Evolutionary conservation across 2,329 filamentous ascomycete species (phyloP).

Genomic region (Aspergillus sp.): DNA sequence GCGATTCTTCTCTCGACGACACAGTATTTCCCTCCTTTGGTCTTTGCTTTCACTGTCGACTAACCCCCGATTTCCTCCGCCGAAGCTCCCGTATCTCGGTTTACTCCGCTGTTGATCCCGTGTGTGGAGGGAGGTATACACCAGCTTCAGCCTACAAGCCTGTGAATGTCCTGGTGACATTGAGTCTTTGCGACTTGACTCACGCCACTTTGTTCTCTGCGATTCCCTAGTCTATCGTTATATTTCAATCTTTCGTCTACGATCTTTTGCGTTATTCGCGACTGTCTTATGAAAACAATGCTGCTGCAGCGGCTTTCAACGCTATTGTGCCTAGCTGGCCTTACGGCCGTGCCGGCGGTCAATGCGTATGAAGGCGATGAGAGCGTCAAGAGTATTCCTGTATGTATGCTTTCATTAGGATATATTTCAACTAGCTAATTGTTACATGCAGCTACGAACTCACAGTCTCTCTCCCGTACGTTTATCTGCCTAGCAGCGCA

Average conservation of each 20-base stretch:
- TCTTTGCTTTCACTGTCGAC: slow-evolving; percentile 13
- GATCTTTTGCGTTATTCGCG: slow-evolving; percentile 7
- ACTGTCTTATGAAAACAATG: slow-evolving; percentile 29
- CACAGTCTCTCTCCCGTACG: slow-evolving; percentile 80
- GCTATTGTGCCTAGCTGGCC: slow-evolving; percentile 40
- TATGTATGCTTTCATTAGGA: slow-evolving; percentile 46
- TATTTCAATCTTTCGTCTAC: slow-evolving; percentile 4
- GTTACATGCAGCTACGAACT: slow-evolving; percentile 70
- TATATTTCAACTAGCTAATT: slow-evolving; percentile 16
- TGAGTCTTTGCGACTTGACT: neutral
- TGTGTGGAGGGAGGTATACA: slow-evolving; percentile 40
- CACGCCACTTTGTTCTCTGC: neutral
- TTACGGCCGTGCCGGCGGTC: slow-evolving; percentile 35
- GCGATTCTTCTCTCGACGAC: slow-evolving; percentile 8
- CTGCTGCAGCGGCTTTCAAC: slow-evolving; percentile 40
- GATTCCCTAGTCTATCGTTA: slow-evolving; percentile 13
- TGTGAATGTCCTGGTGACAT: slow-evolving; percentile 50
- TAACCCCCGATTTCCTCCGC: neutral
- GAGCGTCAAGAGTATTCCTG: slow-evolving; percentile 68
- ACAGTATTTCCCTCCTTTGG: slow-evolving; percentile 16
- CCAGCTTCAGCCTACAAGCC: slow-evolving; percentile 17
- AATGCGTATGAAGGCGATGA: slow-evolving; percentile 52
- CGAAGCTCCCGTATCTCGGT: neutral
- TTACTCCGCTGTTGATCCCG: slow-evolving; percentile 17
- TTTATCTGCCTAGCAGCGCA: slow-evolving; percentile 30